Evolutionary conservation across 768 basidiomycete species (phyloP), one percentile per base, ranked within the genome.

Genomic region (Lactarius evosmus): DNA sequence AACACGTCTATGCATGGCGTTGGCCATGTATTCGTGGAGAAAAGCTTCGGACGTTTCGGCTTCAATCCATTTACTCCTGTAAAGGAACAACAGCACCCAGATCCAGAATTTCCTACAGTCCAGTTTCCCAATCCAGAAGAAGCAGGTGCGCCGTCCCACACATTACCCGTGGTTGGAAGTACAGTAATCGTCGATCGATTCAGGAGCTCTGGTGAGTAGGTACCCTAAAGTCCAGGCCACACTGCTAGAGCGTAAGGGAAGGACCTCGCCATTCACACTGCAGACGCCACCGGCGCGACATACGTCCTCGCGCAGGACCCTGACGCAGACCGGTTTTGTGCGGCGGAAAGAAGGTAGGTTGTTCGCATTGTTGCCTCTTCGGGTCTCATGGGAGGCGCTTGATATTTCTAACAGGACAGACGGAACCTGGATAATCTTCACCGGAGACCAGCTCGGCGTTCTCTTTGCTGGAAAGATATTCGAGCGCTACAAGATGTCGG

Each of bases 1-100:
- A 92, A 93, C 71, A 95, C 94, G 0, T 89, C 93, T 0, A 87
- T 95, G 89, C 93, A 95, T 69, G 93, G 93, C 0, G 93, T 95
- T 58, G 86, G 91, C 67, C 82, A 93, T 72, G 74, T 78, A 5
- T 88, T 88, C 68, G 79, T 85, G 44, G 74, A 73, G 8, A 72
- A 77, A 56, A 87, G 84, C 0, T 88, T 95, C 63, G 74, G 78
- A 41, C 65, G 74, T 3, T 85, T 84, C 62, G 85, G 85, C 6
- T 85, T 92, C 63, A 69, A 78, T 19, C 79, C 82, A 1, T 87
- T 82, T 71, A 77, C 80, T 11, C 81, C 85, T 2, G 89, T 93
- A 12, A 70, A 72, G 56, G 81, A 85, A 66, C 93, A 95, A 73
- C 81, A 82, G 66, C 60, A 76, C 3, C 90, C 94, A 2, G 88